These are phyloP conservation scores for Akanthomyces dipterigenus DNA, from an alignment of 2,329 filamentous ascomycete species.

Conservation along the genomic window DNA sequence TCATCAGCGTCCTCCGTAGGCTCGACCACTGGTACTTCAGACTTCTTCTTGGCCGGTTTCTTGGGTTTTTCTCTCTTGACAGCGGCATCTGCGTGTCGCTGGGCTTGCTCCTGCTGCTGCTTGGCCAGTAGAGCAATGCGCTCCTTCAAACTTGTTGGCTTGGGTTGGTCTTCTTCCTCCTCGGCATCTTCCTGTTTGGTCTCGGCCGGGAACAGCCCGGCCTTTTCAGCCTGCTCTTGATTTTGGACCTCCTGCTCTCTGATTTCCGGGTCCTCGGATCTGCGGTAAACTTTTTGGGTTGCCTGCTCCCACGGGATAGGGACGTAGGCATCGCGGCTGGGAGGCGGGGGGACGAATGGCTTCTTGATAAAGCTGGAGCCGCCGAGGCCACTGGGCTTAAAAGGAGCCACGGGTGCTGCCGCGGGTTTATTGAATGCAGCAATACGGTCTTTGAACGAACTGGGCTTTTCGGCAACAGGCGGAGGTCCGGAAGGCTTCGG, in stretches of 20 bases:
- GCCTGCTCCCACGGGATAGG: constrained; percentile 66
- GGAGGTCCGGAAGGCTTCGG: constrained; percentile 51
- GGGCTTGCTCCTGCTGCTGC: constrained; percentile 85
- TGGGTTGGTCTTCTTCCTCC: constrained; percentile 72
- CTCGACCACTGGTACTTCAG: constrained; percentile 38
- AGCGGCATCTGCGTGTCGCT: constrained; percentile 69
- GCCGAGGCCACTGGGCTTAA: constrained; percentile 67
- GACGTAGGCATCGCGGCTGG: constrained; percentile 85
- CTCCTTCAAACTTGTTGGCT: constrained; percentile 90
- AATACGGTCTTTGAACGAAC: constrained; percentile 90
- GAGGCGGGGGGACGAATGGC: constrained; percentile 90
- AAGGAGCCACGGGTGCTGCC: constrained; percentile 80
- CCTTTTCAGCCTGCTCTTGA: constrained; percentile 59
- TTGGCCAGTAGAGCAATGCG: constrained; percentile 89
- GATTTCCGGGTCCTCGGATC: constrained; percentile 79
- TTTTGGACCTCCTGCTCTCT: constrained; percentile 60
- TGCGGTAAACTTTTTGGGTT: constrained; percentile 68
- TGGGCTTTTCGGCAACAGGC: constrained; percentile 69
- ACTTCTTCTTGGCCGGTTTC: constrained; percentile 61
- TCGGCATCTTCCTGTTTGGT: constrained; percentile 37
- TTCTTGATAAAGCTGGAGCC: constrained; percentile 81
- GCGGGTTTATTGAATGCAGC: constrained; percentile 92
- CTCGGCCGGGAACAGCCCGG: constrained; percentile 48
- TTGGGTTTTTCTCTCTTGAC: constrained; percentile 86
- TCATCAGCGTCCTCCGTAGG: constrained; percentile 19